Evolutionary conservation across 2,329 filamentous ascomycete genomes (phyloP), one percentile per base, ranked within the genome.

Genomic region (Cladosporium sp.): DNA sequence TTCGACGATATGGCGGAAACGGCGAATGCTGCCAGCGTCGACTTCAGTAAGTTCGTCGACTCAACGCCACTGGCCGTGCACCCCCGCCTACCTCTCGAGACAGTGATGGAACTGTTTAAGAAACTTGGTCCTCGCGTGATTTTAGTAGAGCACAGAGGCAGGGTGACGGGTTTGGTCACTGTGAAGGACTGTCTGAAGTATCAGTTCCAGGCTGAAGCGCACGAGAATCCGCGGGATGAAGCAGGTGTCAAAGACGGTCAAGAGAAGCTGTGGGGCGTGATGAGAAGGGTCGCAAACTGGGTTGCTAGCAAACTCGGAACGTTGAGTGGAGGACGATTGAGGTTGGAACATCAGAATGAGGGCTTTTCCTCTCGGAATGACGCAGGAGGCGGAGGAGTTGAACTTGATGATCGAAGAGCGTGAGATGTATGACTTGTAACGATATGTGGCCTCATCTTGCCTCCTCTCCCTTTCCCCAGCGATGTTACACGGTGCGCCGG

Each of bases 101-200:
- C 93, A 0, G 92, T 95, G 32, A 96, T 98, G 90, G 93, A 98
- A 66, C 78, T 98, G 9, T 98, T 98, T 76, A 92, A 92, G 69
- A 98, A 97, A 74, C 95, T 98, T 68, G 93, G 93, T 0, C 93
- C 92, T 0, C 82, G 93, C 1, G 90, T 96, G 5, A 92, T 98
- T 46, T 78, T 98, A 3, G 86, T 96, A 37, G 93, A 98, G 69
- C 86, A 95, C 66, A 86, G 88, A 54, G 93, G 93, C 11, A 82
- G 82, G 46, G 78, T 98, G 2, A 82, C 81, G 0, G 93, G 93
- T 0, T 77, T 98, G 0, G 88, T 98, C 1, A 98, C 93, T 0
- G 87, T 96, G 57, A 98, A 98, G 69, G 93, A 98, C 68, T 97
- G 93, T 61, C 74, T 98, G 52, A 95, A 93, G 68, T 97, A 95